A percentile compares a stretch with the other conserved stretches of the same genome.
phyloP scores from a whole-genome alignment of 2,329 filamentous ascomycete genomes.

The Lachnellula hyalina region DNA sequence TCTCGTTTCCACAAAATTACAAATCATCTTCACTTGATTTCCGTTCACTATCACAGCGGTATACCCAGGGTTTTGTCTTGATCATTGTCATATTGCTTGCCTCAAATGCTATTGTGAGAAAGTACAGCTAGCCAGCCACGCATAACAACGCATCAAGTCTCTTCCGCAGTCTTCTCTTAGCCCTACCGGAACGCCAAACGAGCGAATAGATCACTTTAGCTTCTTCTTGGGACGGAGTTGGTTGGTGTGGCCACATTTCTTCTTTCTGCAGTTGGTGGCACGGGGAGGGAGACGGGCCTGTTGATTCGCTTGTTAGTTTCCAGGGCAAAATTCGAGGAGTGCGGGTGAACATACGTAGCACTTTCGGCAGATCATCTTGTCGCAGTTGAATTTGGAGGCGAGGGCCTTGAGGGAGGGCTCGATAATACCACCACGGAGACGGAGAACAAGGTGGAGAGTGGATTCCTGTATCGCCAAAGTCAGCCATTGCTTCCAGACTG shows the following conservation, averaged over 20 bases:
- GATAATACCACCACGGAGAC: slow-evolving; percentile 98
- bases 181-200: slow-evolving; percentile 28
- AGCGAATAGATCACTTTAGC: slow-evolving; percentile 73
- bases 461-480: slow-evolving; percentile 63
- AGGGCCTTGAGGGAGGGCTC: slow-evolving; percentile 98
- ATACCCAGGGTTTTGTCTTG: slow-evolving; percentile 1
- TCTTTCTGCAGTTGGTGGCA: slow-evolving; percentile 99
- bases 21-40: neutral
- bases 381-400: slow-evolving; percentile 99
- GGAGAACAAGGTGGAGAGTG: slow-evolving; percentile 95
- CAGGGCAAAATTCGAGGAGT: neutral
- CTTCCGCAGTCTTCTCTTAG: slow-evolving; percentile 12
- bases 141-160: slow-evolving; percentile 20
- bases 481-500: slow-evolving; percentile 8
- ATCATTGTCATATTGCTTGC: slow-evolving; percentile 18
- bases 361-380: slow-evolving; percentile 99
- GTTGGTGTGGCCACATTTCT: slow-evolving; percentile 99
- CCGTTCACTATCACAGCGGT: neutral
- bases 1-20: no score
- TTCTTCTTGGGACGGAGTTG: slow-evolving; percentile 99
- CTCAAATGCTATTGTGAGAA: slow-evolving; percentile 22
- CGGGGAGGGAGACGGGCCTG: slow-evolving; percentile 84
- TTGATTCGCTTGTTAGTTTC: slow-evolving; percentile 20
- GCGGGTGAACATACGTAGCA: slow-evolving; percentile 74
- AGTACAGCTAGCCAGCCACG: slow-evolving; percentile 24